Percentiles rank a stretch among this genome's conserved stretches.
Evolutionary conservation across 1,284 basidiomycete species (phyloP).

Genomic region (Kwoniella shivajii): DNA sequence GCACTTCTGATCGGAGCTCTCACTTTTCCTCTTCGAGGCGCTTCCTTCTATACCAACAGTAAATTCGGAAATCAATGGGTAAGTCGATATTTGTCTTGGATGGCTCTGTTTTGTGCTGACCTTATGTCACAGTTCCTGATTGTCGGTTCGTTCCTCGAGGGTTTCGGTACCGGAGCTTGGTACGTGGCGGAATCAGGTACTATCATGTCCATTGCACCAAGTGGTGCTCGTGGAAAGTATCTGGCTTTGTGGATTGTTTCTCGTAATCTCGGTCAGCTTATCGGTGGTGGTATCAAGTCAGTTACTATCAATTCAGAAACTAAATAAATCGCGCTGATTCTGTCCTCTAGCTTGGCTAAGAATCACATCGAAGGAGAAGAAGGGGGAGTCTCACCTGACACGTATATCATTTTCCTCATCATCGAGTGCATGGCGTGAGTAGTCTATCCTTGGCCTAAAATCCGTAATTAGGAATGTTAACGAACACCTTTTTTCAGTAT

Average conservation of each 20-base stretch:
- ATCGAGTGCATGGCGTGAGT: slow-evolving; percentile 31
- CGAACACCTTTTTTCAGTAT: slow-evolving; percentile 3
- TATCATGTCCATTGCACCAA: slow-evolving; percentile 31
- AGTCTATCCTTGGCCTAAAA: background rate
- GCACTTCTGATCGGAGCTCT: slow-evolving; percentile 23
- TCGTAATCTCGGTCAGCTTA: slow-evolving; percentile 23
- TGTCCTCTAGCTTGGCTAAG: slow-evolving; percentile 12
- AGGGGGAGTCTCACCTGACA: slow-evolving; percentile 24
- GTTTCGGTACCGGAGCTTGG: slow-evolving; percentile 20
- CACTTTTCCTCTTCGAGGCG: slow-evolving; percentile 27
- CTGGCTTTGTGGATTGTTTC: slow-evolving; percentile 24
- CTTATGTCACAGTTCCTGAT: slow-evolving; percentile 18
- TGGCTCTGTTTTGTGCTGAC: slow-evolving; percentile 3
- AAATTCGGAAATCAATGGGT: slow-evolving; percentile 26
- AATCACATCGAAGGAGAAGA: slow-evolving; percentile 17
- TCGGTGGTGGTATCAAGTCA: slow-evolving; percentile 35
- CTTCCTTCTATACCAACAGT: slow-evolving; percentile 27
- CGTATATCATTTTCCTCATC: slow-evolving; percentile 28
- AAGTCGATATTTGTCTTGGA: background rate
- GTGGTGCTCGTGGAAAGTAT: slow-evolving; percentile 22
- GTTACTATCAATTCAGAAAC: background rate
- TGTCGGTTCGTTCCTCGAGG: slow-evolving; percentile 17
- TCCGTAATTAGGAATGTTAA: background rate
- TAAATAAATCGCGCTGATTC: background rate
- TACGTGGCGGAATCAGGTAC: slow-evolving; percentile 34